These are phyloP conservation scores for Geranium incanum DNA, from an alignment of 441 rosid genomes.

Conservation along the genomic window DNA sequence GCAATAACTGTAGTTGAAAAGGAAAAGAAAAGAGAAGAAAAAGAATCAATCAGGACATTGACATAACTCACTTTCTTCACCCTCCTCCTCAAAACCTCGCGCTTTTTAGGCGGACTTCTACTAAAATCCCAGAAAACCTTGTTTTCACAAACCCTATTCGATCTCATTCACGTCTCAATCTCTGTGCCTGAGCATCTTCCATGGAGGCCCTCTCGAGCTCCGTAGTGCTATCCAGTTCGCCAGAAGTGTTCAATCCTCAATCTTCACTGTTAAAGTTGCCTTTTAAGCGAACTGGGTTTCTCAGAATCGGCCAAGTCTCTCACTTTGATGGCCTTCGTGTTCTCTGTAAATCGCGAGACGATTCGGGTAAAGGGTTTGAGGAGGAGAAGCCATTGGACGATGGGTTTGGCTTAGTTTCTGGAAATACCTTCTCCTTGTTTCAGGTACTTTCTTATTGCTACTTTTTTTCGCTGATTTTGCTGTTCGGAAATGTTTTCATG, in stretches of 20 bases:
- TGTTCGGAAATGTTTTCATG: background rate
- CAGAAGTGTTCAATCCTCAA: background rate
- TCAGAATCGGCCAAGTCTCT: conserved; percentile 37
- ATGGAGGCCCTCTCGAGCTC: conserved; percentile 9
- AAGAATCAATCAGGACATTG: background rate
- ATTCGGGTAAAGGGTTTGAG: background rate
- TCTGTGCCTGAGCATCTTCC: background rate
- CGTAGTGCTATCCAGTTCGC: background rate
- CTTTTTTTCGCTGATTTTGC: background rate
- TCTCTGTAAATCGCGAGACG: conserved; percentile 33
- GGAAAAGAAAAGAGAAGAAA: background rate
- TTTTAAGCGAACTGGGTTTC: conserved; percentile 33
- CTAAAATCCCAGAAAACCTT: background rate
- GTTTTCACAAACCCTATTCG: background rate
- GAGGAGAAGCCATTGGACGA: conserved; percentile 30
- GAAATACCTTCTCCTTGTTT: conserved; percentile 36
- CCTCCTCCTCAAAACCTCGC: background rate
- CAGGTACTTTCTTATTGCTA: conserved; percentile 33
- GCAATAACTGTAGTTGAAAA: background rate
- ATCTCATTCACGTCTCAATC: background rate
- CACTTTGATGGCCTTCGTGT: conserved; percentile 33
- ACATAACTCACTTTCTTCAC: background rate
- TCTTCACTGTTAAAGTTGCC: conserved; percentile 25
- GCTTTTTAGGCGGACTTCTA: background rate
- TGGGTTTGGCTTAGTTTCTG: conserved; percentile 41